Evolutionary conservation across 495 filamentous ascomycete genomes (phyloP), one percentile per base, ranked within the genome.

Genomic region (Xylaria castorea): DNA sequence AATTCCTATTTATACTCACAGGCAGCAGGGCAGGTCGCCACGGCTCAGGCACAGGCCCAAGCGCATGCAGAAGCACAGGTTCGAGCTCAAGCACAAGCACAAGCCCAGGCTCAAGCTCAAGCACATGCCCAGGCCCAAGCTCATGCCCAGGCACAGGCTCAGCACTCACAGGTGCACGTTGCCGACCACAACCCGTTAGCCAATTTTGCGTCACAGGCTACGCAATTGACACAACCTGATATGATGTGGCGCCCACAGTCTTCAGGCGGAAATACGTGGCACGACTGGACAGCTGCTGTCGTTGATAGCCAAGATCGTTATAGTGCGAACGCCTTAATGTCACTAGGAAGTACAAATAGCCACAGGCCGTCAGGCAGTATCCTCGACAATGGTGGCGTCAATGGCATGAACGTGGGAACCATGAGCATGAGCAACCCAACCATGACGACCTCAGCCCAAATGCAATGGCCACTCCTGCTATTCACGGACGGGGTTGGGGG

Each of bases 241-340:
- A 73, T 78, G 25, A 75, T 79, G 71, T 79, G 77, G 77, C 76
- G 77, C 25, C 73, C 75, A 38, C 77, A 79, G 22, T 66, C 77
- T 22, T 76, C 77, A 27, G 77, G 75, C 44, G 77, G 77, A 74
- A 86, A 85, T 62, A 77, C 83, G 1, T 86, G 83, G 83, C 80
- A 85, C 11, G 82, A 85, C 71, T 86, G 84, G 84, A 82, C 83
- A 8, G 81, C 81, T 0, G 83, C 83, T 46, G 82, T 86, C 14
- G 80, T 81, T 16, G 83, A 84, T 74, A 85, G 74, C 34, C 83
- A 84, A 44, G 83, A 85, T 20, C 77, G 82, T 34, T 85, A 81
- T 74, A 83, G 83, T 61, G 82, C 83, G 42, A 84, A 75, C 34
- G 80, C 83, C 1, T 66, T 85, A 46, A 77, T 86, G 62, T 84